A percentile compares a stretch with the other conserved stretches of the same genome.
Conservation (phyloP, 2,329 filamentous ascomycete species). For the Aspergillus carbonarius region DNA sequence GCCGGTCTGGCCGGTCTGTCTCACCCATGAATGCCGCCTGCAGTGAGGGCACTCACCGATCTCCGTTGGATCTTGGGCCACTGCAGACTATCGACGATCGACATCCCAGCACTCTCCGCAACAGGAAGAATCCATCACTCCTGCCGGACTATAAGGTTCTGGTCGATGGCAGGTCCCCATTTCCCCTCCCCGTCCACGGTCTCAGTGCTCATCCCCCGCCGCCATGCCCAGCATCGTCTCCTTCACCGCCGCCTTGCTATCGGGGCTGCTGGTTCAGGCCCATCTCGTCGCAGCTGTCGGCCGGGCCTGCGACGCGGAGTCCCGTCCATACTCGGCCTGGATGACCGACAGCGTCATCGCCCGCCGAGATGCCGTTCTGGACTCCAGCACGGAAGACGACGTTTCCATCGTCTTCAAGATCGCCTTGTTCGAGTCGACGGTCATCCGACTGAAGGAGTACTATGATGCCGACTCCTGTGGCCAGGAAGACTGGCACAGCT, state of each 20-base stretch:
- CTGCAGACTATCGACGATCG: background rate
- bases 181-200: background rate
- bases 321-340: constrained; percentile 24
- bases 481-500: constrained; percentile 21
- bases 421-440: constrained; percentile 25
- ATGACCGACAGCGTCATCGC: constrained; percentile 30
- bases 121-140: background rate
- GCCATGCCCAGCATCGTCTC: background rate
- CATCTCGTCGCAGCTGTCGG: background rate
- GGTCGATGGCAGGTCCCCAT: background rate
- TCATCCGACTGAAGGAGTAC: constrained; percentile 19
- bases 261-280: background rate
- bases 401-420: constrained; percentile 20
- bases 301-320: background rate
- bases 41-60: background rate
- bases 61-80: background rate
- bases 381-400: background rate
- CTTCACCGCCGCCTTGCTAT: background rate
- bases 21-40: background rate
- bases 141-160: too few relatives aligned
- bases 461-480: constrained; percentile 10
- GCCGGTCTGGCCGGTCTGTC: background rate
- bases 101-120: background rate
- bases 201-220: background rate
- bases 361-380: constrained; percentile 22